phyloP scores from a whole-genome alignment of 495 filamentous ascomycete genomes.

The Xylaria scruposa region DNA sequence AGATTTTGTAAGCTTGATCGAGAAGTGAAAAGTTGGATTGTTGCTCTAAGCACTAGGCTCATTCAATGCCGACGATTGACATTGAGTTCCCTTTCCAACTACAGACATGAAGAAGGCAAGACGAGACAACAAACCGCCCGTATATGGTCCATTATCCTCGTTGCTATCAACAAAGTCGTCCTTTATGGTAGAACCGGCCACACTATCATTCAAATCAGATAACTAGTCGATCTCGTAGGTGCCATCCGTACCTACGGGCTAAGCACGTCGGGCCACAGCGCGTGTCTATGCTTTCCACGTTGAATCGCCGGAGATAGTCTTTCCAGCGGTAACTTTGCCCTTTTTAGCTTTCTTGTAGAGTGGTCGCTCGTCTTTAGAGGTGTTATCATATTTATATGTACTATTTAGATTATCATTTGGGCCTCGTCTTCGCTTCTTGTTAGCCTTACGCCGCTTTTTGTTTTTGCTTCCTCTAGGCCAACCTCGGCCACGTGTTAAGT shows the following conservation, averaged over 20 bases:
- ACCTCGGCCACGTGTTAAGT: neutral
- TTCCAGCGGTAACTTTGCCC: neutral
- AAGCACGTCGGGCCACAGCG: neutral
- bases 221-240: neutral
- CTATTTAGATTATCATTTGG: neutral
- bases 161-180: neutral
- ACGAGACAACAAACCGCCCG: neutral
- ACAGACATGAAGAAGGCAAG: neutral
- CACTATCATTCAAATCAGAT: neutral
- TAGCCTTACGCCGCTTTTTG: neutral
- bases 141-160: neutral
- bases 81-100: neutral
- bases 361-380: neutral
- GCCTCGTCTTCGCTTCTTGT: neutral
- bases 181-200: neutral
- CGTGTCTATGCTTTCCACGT: conserved; percentile 4
- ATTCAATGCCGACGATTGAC: neutral
- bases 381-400: neutral
- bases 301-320: neutral
- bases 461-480: neutral
- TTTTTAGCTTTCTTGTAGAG: conserved; percentile 9
- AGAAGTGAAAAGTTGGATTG: neutral
- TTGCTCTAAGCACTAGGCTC: neutral
- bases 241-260: neutral
- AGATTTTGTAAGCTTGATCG: conserved; percentile 10